Conservation (phyloP, 176 grass and related monocot genomes). For the Bothriochloa decipiens region DNA sequence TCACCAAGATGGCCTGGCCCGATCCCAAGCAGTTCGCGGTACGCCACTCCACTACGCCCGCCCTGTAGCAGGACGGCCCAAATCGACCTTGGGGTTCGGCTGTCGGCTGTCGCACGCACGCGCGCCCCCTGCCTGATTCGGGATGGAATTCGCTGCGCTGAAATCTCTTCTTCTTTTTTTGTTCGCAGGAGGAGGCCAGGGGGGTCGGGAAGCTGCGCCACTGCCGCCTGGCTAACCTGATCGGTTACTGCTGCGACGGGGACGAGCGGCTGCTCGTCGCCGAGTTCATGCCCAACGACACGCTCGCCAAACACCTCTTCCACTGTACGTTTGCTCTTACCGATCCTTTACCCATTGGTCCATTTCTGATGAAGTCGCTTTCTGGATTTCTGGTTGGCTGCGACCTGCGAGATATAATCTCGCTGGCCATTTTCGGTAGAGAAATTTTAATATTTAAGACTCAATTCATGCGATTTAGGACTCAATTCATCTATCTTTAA, state of each 20-base stretch:
- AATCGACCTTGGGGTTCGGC: background rate
- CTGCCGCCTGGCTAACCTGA: conserved; percentile 80
- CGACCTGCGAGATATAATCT: background rate
- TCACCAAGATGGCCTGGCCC: conserved; percentile 84
- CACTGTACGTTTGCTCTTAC: conserved; percentile 66
- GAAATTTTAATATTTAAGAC: background rate
- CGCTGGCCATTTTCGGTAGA: conserved; percentile 1
- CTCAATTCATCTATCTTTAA: no score
- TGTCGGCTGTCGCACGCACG: background rate
- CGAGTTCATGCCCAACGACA: conserved; percentile 99
- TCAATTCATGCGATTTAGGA: no score
- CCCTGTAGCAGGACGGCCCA: background rate
- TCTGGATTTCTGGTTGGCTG: conserved; percentile 8
- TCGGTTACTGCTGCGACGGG: conserved; percentile 98
- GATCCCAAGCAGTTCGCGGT: conserved; percentile 98
- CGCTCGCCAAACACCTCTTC: conserved; percentile 96
- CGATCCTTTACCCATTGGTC: background rate
- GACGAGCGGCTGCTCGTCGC: conserved; percentile 97
- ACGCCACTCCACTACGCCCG: background rate
- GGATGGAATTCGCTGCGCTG: background rate
- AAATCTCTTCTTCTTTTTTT: background rate
- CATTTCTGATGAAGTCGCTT: background rate
- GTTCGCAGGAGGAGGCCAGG: conserved; percentile 85
- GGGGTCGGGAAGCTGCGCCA: conserved; percentile 87
- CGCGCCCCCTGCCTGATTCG: background rate